Conservation (phyloP, 768 basidiomycete genomes). For the Pleurotus djamor region DNA sequence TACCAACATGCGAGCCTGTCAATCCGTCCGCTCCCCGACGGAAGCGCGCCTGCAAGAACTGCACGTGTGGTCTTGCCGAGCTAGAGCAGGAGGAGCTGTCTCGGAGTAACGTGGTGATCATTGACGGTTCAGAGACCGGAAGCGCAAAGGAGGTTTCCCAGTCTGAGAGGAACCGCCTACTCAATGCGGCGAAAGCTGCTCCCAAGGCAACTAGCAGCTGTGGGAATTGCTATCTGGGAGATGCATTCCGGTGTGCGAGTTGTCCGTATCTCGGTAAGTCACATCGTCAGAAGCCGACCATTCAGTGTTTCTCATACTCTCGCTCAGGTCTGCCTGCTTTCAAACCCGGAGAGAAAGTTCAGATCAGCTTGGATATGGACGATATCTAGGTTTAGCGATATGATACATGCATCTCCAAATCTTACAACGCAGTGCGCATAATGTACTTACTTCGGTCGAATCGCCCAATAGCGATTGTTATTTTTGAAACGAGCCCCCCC, state of each 20-base stretch:
- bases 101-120: constrained; percentile 55
- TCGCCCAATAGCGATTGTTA: too few relatives aligned
- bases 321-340: constrained; percentile 91
- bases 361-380: constrained; percentile 86
- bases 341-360: constrained; percentile 97
- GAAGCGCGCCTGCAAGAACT: constrained; percentile 94
- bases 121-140: constrained; percentile 64
- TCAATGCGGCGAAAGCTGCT: constrained; percentile 65
- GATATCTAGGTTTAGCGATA: constrained; percentile 55
- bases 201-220: constrained; percentile 95
- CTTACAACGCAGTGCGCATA: too few relatives aligned
- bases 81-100: constrained; percentile 80
- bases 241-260: constrained; percentile 94
- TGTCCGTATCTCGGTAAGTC: constrained; percentile 94
- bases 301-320: constrained; percentile 11
- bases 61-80: constrained; percentile 95
- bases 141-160: constrained; percentile 55
- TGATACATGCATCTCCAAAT: not conserved
- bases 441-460: too few relatives aligned
- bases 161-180: constrained; percentile 62
- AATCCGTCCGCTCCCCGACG: constrained; percentile 51
- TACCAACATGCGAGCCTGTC: constrained; percentile 73
- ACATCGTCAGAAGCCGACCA: constrained; percentile 1
- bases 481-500: not conserved
- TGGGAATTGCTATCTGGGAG: constrained; percentile 96